Evolutionary conservation across 2,329 filamentous ascomycete species (phyloP), one percentile per base, ranked within the genome.

Genomic region (Trichoderma sp.): DNA sequence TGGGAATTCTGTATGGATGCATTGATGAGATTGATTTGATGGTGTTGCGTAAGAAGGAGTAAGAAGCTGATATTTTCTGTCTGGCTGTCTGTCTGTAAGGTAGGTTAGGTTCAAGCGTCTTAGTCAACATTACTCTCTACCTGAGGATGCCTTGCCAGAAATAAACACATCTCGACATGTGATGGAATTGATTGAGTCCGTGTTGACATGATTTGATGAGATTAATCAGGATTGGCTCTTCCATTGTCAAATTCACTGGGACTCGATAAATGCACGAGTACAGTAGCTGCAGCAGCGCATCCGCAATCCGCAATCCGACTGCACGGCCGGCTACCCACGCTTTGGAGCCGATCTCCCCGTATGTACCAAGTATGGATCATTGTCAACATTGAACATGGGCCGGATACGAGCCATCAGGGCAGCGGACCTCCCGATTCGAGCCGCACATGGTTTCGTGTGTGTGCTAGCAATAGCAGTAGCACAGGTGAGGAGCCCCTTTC

Each of bases 321-420:
- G 60, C 69, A 71, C 36, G 34, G 43, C 68, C 58, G 56, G 51
- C 56, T 68, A 68, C 53, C 65, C 65, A 60, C 65, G 34, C 65
- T 53, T 47, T 53, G 69, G 69, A 64, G 69, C 69, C 69, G 69
- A 71, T 71, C 34, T 71, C 69, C 69, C 69, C 60, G 69, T 64
- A 70, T 51, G n/a, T 51, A 21, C 43, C 53, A 57, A 18, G 53
- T 30, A 32, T 60, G 56, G 56, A 71, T 26, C 34, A 36, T 0
- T 39, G 36, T 18, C 36, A 39, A 39, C 36, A 47, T 71, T 51
- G 1, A 65, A 63, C 60, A 65, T 28, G 34, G 60, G 61, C 60
- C 58, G 69, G 69, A 71, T 71, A 71, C 69, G 69, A 71, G 60
- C 43, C 32, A 57, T 62, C 60, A 71, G 61, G 60, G 60, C 60